phyloP scores from a whole-genome alignment of 768 basidiomycete species.

The Hortiboletus campestris region DNA sequence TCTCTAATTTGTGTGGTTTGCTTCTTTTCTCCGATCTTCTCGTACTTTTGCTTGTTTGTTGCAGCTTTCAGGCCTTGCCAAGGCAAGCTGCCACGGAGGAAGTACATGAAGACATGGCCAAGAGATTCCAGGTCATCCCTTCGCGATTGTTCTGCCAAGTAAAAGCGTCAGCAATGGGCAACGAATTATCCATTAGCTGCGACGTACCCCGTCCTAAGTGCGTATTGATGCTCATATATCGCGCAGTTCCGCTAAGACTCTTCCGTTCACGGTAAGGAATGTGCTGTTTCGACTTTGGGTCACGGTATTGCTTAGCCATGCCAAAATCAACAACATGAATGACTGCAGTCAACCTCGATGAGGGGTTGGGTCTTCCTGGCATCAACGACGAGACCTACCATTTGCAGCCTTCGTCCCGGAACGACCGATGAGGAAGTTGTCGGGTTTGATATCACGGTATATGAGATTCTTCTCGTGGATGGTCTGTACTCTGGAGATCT shows the following conservation, averaged over 20 bases:
- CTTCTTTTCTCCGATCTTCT: conserved; percentile 99
- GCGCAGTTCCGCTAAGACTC: conserved; percentile 93
- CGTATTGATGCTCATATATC: conserved; percentile 99
- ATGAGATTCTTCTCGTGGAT: conserved; percentile 99
- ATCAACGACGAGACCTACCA: conserved; percentile 38
- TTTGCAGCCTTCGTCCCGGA: conserved; percentile 89
- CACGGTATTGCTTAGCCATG: conserved; percentile 99
- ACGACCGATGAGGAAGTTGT: conserved; percentile 97
- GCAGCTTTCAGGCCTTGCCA: conserved; percentile 99
- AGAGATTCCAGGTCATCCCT: conserved; percentile 98
- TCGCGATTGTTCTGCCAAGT: conserved; percentile 72
- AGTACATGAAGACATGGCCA: conserved; percentile 99
- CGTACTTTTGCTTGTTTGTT: conserved; percentile 99
- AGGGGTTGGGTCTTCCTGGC: not conserved
- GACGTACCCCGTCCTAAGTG: conserved; percentile 89
- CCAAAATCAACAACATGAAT: conserved; percentile 98
- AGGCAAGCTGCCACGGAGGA: conserved; percentile 91
- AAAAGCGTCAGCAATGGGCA: conserved; percentile 5
- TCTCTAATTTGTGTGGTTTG: conserved; percentile 98
- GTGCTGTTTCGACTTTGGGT: conserved; percentile 99
- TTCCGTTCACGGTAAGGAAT: conserved; percentile 99
- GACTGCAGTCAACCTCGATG: conserved; percentile 40
- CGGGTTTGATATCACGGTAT: conserved; percentile 99
- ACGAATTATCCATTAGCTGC: not conserved
- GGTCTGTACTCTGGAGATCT: conserved; percentile 94